Percentiles rank a stretch among this genome's conserved stretches.
These are phyloP conservation scores for Capronia americana DNA, from an alignment of 2,329 filamentous ascomycete species.

Conservation along the genomic window DNA sequence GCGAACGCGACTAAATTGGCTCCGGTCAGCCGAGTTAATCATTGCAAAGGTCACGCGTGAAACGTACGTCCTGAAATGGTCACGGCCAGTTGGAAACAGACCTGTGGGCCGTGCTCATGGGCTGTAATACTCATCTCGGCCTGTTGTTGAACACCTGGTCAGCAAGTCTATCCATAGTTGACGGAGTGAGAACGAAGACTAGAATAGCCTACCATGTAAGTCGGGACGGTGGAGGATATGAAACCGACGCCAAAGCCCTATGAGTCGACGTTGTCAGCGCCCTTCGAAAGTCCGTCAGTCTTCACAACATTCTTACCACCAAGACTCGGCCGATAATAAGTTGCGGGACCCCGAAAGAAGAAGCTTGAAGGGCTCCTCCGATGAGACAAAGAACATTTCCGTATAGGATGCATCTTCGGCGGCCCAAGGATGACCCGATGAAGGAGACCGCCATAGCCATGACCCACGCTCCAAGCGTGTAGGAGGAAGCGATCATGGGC, in stretches of 20 bases:
- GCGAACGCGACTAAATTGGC: constrained; percentile 37
- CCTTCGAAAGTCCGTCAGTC: not conserved
- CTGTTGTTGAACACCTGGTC: too few relatives aligned
- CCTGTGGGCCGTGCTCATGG: constrained; percentile 40
- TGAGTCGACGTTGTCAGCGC: not conserved
- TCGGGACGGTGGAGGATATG: constrained; percentile 24
- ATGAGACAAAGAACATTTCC: constrained; percentile 61
- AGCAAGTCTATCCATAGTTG: too few relatives aligned
- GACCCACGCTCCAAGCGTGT: constrained; percentile 28
- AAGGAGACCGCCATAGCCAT: constrained; percentile 40
- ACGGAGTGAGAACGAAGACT: too few relatives aligned
- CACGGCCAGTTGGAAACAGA: constrained; percentile 41
- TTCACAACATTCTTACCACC: constrained; percentile 1
- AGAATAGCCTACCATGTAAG: too few relatives aligned
- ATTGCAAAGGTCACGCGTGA: not conserved
- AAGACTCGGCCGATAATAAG: constrained; percentile 28
- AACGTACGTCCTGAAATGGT: constrained; percentile 26
- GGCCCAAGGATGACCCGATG: constrained; percentile 39
- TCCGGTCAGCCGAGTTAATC: not conserved
- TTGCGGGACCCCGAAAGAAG: constrained; percentile 38
- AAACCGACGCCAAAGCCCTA: constrained; percentile 36
- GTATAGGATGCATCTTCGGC: constrained; percentile 54
- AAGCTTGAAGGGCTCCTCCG: constrained; percentile 48
- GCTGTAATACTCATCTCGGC: constrained; percentile 32
- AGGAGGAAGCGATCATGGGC: constrained; percentile 26